Conservation (phyloP, 495 filamentous ascomycete species). For the Talaromyces adpressus region DNA sequence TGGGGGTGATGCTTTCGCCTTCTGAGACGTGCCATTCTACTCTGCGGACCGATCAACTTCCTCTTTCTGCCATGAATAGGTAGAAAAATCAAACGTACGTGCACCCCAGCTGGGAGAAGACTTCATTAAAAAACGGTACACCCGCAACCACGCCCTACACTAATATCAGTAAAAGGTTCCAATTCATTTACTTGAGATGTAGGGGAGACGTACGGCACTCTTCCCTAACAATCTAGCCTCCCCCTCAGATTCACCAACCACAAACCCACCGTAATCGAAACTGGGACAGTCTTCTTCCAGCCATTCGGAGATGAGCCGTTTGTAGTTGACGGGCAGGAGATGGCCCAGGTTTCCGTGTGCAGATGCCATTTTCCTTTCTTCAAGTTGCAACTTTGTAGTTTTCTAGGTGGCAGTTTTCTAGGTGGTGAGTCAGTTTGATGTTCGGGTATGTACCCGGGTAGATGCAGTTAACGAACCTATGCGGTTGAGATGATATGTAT, state of each 20-base stretch:
- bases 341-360: constrained; percentile 69
- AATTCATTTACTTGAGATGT: background rate
- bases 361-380: constrained; percentile 40
- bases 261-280: constrained; percentile 95
- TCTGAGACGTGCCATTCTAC: constrained; percentile 84
- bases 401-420: background rate
- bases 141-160: constrained; percentile 74
- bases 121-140: constrained; percentile 91
- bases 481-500: background rate
- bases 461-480: background rate
- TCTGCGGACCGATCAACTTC: constrained; percentile 19
- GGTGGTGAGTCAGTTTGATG: background rate
- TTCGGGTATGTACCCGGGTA: background rate
- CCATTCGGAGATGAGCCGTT: constrained; percentile 73
- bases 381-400: too few species aligned
- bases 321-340: constrained; percentile 79
- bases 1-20: constrained; percentile 56
- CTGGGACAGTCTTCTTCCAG: constrained; percentile 92
- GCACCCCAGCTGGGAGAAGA: constrained; percentile 86
- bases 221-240: constrained; percentile 88
- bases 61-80: background rate
- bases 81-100: constrained; percentile 34
- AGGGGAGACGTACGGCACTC: constrained; percentile 43
- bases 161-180: background rate
- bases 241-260: constrained; percentile 72